Conservation (phyloP, 83 land plant genomes). For the Thuja plicata region DNA sequence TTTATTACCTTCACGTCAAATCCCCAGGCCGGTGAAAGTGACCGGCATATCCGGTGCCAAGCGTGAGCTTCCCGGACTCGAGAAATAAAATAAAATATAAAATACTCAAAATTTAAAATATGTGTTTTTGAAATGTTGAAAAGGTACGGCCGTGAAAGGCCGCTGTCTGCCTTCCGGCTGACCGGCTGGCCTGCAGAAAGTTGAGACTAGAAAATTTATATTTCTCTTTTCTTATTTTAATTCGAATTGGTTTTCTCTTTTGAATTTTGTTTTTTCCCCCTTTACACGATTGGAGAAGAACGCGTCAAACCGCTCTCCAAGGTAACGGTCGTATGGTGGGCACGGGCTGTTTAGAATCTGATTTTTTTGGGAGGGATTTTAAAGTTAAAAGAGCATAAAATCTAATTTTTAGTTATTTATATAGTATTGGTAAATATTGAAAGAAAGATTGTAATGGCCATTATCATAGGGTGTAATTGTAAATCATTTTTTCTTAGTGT, state of each 20-base stretch:
- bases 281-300: background rate
- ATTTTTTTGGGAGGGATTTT: too few species aligned
- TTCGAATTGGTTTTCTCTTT: too few species aligned
- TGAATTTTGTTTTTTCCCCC: background rate
- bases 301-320: background rate
- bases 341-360: too few species aligned
- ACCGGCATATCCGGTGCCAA: background rate
- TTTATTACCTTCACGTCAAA: background rate
- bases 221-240: too few species aligned
- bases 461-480: too few species aligned
- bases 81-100: background rate
- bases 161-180: conserved; percentile 3
- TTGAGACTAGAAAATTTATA: background rate
- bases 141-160: conserved; percentile 4
- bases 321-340: too few species aligned
- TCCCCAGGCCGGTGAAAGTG: conserved; percentile 14
- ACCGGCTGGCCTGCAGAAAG: background rate
- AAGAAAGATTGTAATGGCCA: too few species aligned
- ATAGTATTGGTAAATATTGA: too few species aligned
- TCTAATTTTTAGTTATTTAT: too few species aligned
- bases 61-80: conserved; percentile 6
- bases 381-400: too few species aligned
- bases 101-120: too few species aligned
- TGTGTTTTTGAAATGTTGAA: background rate
- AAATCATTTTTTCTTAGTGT: too few species aligned